These are phyloP conservation scores for Aspergillus olivimuriae DNA, from an alignment of 495 filamentous ascomycete species.

Conservation along the genomic window DNA sequence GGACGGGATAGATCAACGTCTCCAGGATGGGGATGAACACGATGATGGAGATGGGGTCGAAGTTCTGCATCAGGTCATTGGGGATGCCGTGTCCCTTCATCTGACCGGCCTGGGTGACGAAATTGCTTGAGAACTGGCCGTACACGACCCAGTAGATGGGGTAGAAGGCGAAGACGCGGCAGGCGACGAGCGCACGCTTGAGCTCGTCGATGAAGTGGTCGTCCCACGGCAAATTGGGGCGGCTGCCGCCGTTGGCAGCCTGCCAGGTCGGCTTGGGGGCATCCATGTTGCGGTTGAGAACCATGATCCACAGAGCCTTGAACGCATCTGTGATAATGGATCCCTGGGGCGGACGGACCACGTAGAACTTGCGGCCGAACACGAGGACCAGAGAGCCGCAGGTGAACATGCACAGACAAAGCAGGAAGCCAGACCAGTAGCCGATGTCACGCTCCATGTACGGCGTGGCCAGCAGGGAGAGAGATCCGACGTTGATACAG, in stretches of 20 bases:
- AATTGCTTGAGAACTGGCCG: slow-evolving; percentile 53
- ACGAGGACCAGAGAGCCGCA: slow-evolving; percentile 47
- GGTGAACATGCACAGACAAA: slow-evolving; percentile 57
- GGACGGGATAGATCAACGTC: slow-evolving; percentile 57
- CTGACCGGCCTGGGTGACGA: slow-evolving; percentile 50
- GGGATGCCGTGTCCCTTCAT: slow-evolving; percentile 52
- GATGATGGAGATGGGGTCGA: slow-evolving; percentile 70
- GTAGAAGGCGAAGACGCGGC: slow-evolving; percentile 55
- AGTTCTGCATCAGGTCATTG: slow-evolving; percentile 73
- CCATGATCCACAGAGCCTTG: slow-evolving; percentile 53
- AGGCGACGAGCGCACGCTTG: slow-evolving; percentile 52
- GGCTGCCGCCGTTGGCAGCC: slow-evolving; percentile 32
- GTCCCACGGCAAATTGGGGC: slow-evolving; percentile 42
- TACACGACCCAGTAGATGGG: slow-evolving; percentile 58
- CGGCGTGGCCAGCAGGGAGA: slow-evolving; percentile 56
- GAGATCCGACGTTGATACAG: slow-evolving; percentile 71
- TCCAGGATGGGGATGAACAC: slow-evolving; percentile 66
- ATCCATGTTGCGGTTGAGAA: slow-evolving; percentile 48
- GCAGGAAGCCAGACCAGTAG: slow-evolving; percentile 71
- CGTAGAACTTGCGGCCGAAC: slow-evolving; percentile 50
- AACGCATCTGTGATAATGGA: slow-evolving; percentile 57
- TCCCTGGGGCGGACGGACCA: slow-evolving; percentile 57
- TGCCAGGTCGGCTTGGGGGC: slow-evolving; percentile 56
- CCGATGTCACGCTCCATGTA: slow-evolving; percentile 62
- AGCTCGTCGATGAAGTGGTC: slow-evolving; percentile 61